Percentiles rank a stretch among this genome's conserved stretches.
These are phyloP conservation scores for Pythium volutum DNA, from an alignment of 352 stramenopile genomes.

Conservation along the genomic window DNA sequence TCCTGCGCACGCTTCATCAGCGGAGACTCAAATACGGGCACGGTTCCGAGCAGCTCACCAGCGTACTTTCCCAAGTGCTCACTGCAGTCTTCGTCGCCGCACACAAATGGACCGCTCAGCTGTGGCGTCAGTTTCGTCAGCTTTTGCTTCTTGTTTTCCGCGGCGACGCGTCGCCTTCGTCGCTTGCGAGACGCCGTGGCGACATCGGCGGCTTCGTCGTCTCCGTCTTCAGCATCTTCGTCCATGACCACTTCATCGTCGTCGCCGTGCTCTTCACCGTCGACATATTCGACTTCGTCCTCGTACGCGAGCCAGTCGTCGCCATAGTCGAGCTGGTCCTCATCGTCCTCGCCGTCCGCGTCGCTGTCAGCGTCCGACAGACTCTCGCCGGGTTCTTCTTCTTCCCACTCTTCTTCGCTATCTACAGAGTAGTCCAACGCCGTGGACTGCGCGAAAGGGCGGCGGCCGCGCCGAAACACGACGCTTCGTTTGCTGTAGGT, in stretches of 20 bases:
- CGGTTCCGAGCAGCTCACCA: slow-evolving; percentile 11
- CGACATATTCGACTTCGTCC: slow-evolving; percentile 82
- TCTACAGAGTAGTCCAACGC: slow-evolving; percentile 80
- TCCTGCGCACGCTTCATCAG: slow-evolving; percentile 23
- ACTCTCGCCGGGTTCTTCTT: slow-evolving; percentile 84
- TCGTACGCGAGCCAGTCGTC: slow-evolving; percentile 87
- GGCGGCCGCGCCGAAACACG: slow-evolving; percentile 59
- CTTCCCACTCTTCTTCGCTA: slow-evolving; percentile 88
- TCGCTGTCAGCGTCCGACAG: slow-evolving; percentile 73
- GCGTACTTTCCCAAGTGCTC: slow-evolving; percentile 18
- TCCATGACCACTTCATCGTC: slow-evolving; percentile 27
- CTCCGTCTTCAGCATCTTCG: slow-evolving; percentile 35
- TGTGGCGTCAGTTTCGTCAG: slow-evolving; percentile 64
- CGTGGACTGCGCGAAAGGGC: slow-evolving; percentile 53
- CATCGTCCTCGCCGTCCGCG: slow-evolving; percentile 63
- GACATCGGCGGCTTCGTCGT: slow-evolving; percentile 4
- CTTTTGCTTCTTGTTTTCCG: slow-evolving; percentile 52
- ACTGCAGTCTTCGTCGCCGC: slow-evolving; percentile 1
- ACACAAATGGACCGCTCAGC: slow-evolving; percentile 53
- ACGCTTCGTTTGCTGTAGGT: slow-evolving; percentile 59
- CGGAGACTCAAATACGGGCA: slow-evolving; percentile 21
- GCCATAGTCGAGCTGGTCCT: slow-evolving; percentile 81
- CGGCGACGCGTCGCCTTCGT: slow-evolving; percentile 28
- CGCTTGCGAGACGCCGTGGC: slow-evolving; percentile 42
- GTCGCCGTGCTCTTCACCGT: slow-evolving; percentile 37